Conservation (phyloP, 495 filamentous ascomycete species). For the Penicillium canariense region DNA sequence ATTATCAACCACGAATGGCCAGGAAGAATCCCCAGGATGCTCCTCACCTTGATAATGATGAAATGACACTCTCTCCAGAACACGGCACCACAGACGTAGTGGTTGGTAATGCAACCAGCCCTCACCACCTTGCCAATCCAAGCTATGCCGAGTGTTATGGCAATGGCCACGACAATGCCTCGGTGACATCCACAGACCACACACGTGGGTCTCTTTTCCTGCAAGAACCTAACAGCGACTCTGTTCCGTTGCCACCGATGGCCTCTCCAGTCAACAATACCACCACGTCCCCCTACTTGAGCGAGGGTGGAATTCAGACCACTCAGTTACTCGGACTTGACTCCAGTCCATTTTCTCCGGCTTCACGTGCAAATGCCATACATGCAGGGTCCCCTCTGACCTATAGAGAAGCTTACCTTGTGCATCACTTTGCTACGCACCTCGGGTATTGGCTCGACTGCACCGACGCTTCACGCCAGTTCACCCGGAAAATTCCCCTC, state of each 20-base stretch:
- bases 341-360: constrained; percentile 10
- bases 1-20: neutral
- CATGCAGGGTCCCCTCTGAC: constrained; percentile 8
- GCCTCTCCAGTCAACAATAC: constrained; percentile 7
- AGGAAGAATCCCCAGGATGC: constrained; percentile 4
- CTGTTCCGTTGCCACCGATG: constrained; percentile 5
- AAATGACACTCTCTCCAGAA: constrained; percentile 4
- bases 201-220: constrained; percentile 1
- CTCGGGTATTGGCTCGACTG: constrained; percentile 14
- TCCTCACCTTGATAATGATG: constrained; percentile 3
- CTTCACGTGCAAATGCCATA: constrained; percentile 1
- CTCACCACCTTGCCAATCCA: neutral
- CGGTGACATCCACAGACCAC: constrained; percentile 4
- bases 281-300: constrained; percentile 5
- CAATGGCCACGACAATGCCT: neutral
- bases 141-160: neutral
- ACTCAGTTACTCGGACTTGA: constrained; percentile 4
- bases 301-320: constrained; percentile 2
- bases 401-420: constrained; percentile 11
- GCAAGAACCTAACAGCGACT: constrained; percentile 3
- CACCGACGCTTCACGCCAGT: constrained; percentile 13
- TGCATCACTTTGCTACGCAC: constrained; percentile 12
- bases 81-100: constrained; percentile 1
- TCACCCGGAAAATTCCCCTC: constrained; percentile 10
- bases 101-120: constrained; percentile 7